Percentiles rank a stretch among this genome's conserved stretches.
phyloP scores from a whole-genome alignment of 352 stramenopile species.

The Plasmopara halstedii region DNA sequence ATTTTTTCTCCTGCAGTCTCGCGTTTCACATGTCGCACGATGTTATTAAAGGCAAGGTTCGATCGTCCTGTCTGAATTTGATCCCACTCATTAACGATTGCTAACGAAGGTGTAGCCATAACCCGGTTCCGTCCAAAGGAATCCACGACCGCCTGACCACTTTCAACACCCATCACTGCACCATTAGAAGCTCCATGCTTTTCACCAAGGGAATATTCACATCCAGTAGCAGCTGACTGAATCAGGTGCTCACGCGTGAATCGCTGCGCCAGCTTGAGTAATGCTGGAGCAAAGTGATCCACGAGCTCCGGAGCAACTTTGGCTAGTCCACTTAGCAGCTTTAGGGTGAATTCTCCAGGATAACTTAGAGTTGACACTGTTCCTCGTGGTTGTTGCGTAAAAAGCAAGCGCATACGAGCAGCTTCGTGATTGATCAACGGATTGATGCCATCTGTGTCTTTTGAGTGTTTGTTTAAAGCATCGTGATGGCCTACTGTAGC shows the following conservation, averaged over 20 bases:
- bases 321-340: constrained; percentile 51
- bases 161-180: constrained; percentile 26
- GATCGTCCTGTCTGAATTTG: constrained; percentile 64
- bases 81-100: constrained; percentile 79
- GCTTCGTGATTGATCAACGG: constrained; percentile 50
- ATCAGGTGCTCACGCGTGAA: constrained; percentile 82
- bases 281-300: constrained; percentile 63
- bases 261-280: constrained; percentile 78
- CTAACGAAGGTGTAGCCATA: constrained; percentile 82
- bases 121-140: constrained; percentile 77
- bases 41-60: constrained; percentile 73
- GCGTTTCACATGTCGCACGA: constrained; percentile 62
- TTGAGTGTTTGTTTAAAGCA: constrained; percentile 29
- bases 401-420: constrained; percentile 43
- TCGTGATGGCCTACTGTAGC: constrained; percentile 6
- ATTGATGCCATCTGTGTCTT: constrained; percentile 28
- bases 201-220: constrained; percentile 10
- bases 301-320: constrained; percentile 61
- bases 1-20: constrained; percentile 42
- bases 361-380: constrained; percentile 38
- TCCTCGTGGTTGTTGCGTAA: constrained; percentile 36
- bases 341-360: constrained; percentile 64
- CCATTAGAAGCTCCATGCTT: constrained; percentile 23
- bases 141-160: constrained; percentile 41
- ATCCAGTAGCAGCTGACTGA: constrained; percentile 24